A percentile compares a stretch with the other conserved stretches of the same genome.
Conservation (phyloP, 805 yeast genomes). For the Suhomyces tanzawaensis region DNA sequence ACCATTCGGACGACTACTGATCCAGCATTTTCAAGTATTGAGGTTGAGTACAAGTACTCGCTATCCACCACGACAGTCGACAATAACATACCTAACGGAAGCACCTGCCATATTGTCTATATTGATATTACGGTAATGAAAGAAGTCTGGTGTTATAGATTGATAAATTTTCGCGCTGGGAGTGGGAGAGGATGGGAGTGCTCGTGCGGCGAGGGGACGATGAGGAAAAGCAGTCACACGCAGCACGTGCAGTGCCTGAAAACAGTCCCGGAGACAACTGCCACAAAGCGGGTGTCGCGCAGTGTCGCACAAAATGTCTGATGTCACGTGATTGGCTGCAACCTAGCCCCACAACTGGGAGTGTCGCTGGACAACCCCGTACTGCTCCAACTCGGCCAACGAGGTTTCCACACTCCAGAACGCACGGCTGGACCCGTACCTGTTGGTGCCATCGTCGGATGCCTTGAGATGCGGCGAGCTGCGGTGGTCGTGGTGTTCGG, state of each 20-base stretch:
- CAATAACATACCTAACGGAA: constrained; percentile 86
- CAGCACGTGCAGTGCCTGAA: too few species aligned
- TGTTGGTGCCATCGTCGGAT: neutral
- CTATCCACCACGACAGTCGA: constrained; percentile 26
- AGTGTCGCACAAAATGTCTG: too few species aligned
- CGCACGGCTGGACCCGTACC: neutral
- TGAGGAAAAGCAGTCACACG: constrained; percentile 7
- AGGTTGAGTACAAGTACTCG: constrained; percentile 11
- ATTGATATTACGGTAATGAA: constrained; percentile 1
- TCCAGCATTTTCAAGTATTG: too few species aligned
- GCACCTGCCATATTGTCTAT: constrained; percentile 87
- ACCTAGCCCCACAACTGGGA: neutral
- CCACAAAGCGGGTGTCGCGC: too few species aligned
- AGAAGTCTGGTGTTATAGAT: neutral
- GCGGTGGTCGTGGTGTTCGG: neutral
- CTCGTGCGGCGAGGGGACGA: neutral
- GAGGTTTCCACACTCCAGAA: constrained; percentile 30
- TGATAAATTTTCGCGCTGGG: neutral
- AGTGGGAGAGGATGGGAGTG: neutral
- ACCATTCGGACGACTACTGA: too few species aligned
- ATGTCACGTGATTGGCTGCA: neutral
- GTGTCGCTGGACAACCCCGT: constrained; percentile 16
- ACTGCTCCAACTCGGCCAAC: constrained; percentile 29
- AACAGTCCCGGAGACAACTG: too few species aligned
- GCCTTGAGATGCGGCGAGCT: neutral